Evolutionary conservation across 768 basidiomycete genomes (phyloP).

Genomic region (Roridomyces roridus): DNA sequence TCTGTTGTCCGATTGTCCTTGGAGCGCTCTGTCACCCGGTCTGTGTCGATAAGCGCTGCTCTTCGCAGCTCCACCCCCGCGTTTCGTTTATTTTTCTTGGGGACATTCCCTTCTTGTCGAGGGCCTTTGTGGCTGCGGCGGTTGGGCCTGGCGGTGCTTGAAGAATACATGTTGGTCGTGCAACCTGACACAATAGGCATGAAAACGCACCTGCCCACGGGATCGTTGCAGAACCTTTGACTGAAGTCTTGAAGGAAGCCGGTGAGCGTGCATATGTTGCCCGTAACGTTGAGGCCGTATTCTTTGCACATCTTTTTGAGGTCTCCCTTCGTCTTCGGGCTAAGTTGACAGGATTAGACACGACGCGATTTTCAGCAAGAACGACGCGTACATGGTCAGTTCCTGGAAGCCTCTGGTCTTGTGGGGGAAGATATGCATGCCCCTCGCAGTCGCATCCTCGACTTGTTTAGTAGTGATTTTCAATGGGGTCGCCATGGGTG

Average conservation of each 20-base stretch:
- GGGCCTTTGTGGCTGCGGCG: constrained; percentile 17
- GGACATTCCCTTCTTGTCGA: neutral
- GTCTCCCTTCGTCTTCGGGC: neutral
- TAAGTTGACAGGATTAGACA: neutral
- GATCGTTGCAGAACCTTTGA: constrained; percentile 10
- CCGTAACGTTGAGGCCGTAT: neutral
- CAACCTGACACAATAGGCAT: neutral
- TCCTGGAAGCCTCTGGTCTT: neutral
- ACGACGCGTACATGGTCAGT: neutral
- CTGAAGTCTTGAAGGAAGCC: neutral
- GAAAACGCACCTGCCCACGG: neutral
- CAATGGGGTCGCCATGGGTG: neutral
- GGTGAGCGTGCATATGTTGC: constrained; percentile 5
- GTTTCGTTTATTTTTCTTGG: constrained; percentile 5
- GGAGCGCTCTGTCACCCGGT: constrained; percentile 1
- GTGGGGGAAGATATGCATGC: neutral
- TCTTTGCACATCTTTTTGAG: neutral
- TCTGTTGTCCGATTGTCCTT: constrained; percentile 7
- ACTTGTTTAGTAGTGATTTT: neutral
- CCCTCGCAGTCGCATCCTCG: neutral
- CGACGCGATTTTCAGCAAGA: neutral
- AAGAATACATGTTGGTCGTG: neutral
- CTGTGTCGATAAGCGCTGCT: constrained; percentile 3
- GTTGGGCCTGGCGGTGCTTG: neutral
- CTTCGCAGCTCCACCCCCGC: neutral